Percentiles rank a stretch among this genome's conserved stretches.
Evolutionary conservation across 495 filamentous ascomycete genomes (phyloP).

Genomic region (Penicillium pulvis): DNA sequence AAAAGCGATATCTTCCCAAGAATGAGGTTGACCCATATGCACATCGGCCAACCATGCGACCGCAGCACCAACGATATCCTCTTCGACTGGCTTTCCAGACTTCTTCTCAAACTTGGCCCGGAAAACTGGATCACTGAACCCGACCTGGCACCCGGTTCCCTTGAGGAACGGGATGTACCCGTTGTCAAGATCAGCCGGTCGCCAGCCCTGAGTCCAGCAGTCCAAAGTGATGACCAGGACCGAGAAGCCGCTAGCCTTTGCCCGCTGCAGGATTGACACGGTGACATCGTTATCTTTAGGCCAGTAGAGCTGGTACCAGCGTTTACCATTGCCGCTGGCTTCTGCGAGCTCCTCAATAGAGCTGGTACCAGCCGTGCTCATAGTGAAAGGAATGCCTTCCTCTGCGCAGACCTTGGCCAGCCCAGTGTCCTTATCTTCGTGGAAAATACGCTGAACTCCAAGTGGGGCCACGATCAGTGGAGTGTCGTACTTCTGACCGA

Average conservation of each 20-base stretch:
- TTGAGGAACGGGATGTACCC: conserved; percentile 56
- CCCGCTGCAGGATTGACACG: conserved; percentile 59
- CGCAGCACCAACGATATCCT: conserved; percentile 47
- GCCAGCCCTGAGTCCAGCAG: conserved; percentile 50
- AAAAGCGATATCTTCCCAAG: conserved; percentile 60
- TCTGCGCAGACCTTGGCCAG: conserved; percentile 55
- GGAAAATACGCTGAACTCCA: conserved; percentile 60
- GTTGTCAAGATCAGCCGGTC: conserved; percentile 65
- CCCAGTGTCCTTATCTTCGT: conserved; percentile 55
- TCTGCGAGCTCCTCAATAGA: conserved; percentile 57
- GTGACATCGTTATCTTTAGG: conserved; percentile 61
- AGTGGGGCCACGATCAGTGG: conserved; percentile 62
- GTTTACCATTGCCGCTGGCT: conserved; percentile 41
- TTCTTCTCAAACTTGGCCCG: conserved; percentile 54
- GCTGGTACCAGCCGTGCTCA: conserved; percentile 58
- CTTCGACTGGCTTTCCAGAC: conserved; percentile 48
- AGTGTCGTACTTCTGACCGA: conserved; percentile 53
- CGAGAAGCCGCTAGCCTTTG: conserved; percentile 52
- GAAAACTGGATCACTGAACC: conserved; percentile 64
- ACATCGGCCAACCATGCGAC: conserved; percentile 52
- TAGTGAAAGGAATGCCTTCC: conserved; percentile 55
- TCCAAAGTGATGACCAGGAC: conserved; percentile 49
- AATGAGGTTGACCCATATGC: conserved; percentile 52
- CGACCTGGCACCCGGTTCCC: conserved; percentile 46
- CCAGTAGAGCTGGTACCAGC: conserved; percentile 74